A percentile compares a stretch with the other conserved stretches of the same genome.
These are phyloP conservation scores for Vanderwaltozyma tropicalis DNA, from an alignment of 805 yeast species.

Conservation along the genomic window DNA sequence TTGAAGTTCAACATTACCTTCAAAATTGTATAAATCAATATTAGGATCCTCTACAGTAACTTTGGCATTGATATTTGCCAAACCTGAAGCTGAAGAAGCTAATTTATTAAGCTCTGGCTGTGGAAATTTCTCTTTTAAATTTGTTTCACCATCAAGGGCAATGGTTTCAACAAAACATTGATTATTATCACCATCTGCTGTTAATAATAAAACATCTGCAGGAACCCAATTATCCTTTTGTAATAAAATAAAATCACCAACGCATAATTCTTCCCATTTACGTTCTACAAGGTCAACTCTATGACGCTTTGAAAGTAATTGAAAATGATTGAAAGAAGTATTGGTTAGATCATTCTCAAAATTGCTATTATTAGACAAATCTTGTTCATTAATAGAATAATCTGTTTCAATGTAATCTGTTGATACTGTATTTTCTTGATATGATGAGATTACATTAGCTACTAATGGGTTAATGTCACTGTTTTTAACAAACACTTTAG, in stretches of 20 bases:
- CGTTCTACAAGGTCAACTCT: conserved; percentile 18
- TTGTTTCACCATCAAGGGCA: conserved; percentile 97
- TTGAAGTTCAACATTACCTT: conserved; percentile 52
- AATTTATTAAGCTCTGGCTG: conserved; percentile 49
- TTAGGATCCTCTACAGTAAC: conserved; percentile 86
- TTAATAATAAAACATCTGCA: conserved; percentile 70
- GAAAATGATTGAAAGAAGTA: conserved; percentile 7
- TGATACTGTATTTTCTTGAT: neutral
- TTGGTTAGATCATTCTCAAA: no score
- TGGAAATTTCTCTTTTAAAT: conserved; percentile 65
- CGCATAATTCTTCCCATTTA: conserved; percentile 68
- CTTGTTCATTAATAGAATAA: no score
- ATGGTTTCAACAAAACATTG: conserved; percentile 83
- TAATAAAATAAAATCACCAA: conserved; percentile 76
- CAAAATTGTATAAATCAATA: conserved; percentile 80
- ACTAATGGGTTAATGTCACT: no score
- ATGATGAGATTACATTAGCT: no score
- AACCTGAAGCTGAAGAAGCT: conserved; percentile 39
- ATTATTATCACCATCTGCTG: conserved; percentile 49
- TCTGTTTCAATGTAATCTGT: neutral
- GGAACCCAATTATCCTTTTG: conserved; percentile 87
- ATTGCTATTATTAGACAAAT: no score
- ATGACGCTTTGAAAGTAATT: conserved; percentile 11
- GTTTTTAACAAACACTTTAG: neutral
- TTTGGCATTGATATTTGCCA: conserved; percentile 41